Evolutionary conservation across 495 filamentous ascomycete genomes (phyloP).

Genomic region (Penicillium pancosmium): DNA sequence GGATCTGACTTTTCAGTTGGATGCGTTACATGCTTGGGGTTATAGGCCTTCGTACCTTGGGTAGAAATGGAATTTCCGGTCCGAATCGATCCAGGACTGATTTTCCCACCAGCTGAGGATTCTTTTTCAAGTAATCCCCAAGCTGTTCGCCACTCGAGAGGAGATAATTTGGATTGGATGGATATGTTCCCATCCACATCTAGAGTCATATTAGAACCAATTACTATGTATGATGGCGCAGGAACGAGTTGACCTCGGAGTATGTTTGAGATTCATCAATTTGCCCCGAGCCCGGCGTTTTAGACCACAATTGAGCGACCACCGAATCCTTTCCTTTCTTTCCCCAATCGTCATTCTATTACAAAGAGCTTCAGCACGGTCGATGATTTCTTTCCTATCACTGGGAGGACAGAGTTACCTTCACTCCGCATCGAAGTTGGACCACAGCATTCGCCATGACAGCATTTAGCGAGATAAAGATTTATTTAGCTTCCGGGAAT

Average conservation of each 20-base stretch:
- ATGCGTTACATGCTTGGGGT: background rate
- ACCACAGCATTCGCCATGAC: slow-evolving; percentile 41
- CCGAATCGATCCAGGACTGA: slow-evolving; percentile 65
- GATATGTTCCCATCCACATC: slow-evolving; percentile 86
- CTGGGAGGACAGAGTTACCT: slow-evolving; percentile 25
- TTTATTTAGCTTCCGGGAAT: background rate
- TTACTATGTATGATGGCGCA: background rate
- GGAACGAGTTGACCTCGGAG: slow-evolving; percentile 39
- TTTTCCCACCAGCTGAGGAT: slow-evolving; percentile 68
- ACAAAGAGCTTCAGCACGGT: background rate
- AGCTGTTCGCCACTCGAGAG: slow-evolving; percentile 65
- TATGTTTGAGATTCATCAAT: slow-evolving; percentile 49
- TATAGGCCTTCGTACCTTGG: slow-evolving; percentile 54
- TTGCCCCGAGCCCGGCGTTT: slow-evolving; percentile 40
- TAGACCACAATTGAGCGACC: slow-evolving; percentile 43
- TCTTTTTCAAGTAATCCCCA: slow-evolving; percentile 62
- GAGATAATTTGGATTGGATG: slow-evolving; percentile 66
- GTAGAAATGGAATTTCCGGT: slow-evolving; percentile 69
- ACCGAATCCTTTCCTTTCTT: slow-evolving; percentile 49
- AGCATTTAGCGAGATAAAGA: background rate
- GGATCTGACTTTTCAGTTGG: slow-evolving; percentile 46
- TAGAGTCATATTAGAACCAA: slow-evolving; percentile 19
- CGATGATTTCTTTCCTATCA: background rate
- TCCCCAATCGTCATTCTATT: slow-evolving; percentile 52
- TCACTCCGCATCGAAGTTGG: slow-evolving; percentile 46